Conservation (phyloP, 768 basidiomycete species). For the Ephemerocybe angulata region DNA sequence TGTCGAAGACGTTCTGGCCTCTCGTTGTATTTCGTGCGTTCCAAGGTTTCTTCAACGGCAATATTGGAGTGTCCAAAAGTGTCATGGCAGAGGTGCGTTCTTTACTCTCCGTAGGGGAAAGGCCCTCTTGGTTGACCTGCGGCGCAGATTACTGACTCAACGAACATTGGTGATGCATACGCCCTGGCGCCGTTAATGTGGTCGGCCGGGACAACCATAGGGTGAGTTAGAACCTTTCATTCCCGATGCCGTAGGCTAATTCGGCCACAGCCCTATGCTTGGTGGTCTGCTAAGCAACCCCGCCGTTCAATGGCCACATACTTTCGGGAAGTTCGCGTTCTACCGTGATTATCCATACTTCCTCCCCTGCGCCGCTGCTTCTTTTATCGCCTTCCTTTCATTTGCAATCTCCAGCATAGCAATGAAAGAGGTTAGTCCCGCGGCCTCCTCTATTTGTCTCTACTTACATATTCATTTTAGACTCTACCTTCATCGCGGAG, state of each 20-base stretch:
- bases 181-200: constrained; percentile 33
- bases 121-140: background rate
- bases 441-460: too few relatives aligned
- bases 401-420: constrained; percentile 32
- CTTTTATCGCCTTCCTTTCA: constrained; percentile 29
- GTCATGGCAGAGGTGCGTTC: constrained; percentile 41
- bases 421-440: constrained; percentile 45
- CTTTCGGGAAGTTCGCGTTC: constrained; percentile 44
- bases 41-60: constrained; percentile 9
- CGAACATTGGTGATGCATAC: constrained; percentile 38
- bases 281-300: constrained; percentile 65
- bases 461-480: too few relatives aligned
- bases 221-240: constrained; percentile 19
- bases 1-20: constrained; percentile 36
- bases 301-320: constrained; percentile 52
- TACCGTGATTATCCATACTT: constrained; percentile 42
- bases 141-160: constrained; percentile 34
- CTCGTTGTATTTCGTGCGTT: constrained; percentile 20
- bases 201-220: constrained; percentile 30
- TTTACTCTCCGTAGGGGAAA: background rate
- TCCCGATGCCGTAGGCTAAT: background rate
- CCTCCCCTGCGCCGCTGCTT: constrained; percentile 43
- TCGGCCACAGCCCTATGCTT: constrained; percentile 50
- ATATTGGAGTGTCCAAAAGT: constrained; percentile 34
- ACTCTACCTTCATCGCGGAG: background rate